Conservation (phyloP, 2,329 filamentous ascomycete genomes). For the Diplodia intermedia region DNA sequence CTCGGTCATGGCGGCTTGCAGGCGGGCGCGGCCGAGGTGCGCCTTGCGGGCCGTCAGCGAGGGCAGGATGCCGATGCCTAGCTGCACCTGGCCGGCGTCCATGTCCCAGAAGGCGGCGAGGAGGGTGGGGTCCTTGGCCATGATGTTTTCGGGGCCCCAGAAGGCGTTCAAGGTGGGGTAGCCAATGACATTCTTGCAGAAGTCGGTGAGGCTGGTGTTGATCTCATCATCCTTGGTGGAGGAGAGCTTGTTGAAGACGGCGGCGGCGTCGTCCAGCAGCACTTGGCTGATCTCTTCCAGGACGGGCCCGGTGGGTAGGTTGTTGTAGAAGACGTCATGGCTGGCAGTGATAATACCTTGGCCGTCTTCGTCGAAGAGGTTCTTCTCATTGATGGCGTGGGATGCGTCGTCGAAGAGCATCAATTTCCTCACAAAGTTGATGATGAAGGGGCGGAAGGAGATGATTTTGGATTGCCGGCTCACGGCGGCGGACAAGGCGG, state of each 20-base stretch:
- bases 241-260: background rate
- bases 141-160: constrained; percentile 55
- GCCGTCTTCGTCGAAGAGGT: constrained; percentile 14
- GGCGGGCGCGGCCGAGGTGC: constrained; percentile 46
- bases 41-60: constrained; percentile 49
- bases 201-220: background rate
- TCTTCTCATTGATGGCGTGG: constrained; percentile 9
- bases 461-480: constrained; percentile 51
- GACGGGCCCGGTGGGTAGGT: background rate
- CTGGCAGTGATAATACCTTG: background rate
- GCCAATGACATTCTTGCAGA: constrained; percentile 12
- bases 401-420: constrained; percentile 46
- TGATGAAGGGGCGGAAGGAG: constrained; percentile 53
- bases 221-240: background rate
- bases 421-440: constrained; percentile 49
- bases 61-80: constrained; percentile 45
- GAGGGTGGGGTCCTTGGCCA: constrained; percentile 46
- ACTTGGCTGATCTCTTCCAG: constrained; percentile 11
- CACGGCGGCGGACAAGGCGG: constrained; percentile 49
- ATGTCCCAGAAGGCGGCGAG: constrained; percentile 54
- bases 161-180: constrained; percentile 48
- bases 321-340: constrained; percentile 27
- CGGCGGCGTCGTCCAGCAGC: constrained; percentile 6
- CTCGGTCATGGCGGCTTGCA: constrained; percentile 39
- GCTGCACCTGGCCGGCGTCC: constrained; percentile 44